Evolutionary conservation across 2,329 filamentous ascomycete species (phyloP).

Genomic region (Aspergillus neotritici): DNA sequence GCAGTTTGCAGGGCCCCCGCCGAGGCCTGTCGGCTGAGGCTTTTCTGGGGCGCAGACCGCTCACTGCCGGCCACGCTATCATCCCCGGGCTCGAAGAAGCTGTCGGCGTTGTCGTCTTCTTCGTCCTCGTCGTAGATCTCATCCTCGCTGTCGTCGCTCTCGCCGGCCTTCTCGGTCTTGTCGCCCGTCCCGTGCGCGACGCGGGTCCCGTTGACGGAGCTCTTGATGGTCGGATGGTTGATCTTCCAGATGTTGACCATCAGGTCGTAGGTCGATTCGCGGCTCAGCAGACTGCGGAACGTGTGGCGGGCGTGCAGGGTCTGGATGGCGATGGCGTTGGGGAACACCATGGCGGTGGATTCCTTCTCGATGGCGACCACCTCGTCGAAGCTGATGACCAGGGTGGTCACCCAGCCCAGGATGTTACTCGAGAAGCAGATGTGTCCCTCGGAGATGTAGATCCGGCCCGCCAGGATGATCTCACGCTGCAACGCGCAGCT

Average conservation of each 20-base stretch:
- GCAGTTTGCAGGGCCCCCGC: conserved; percentile 35
- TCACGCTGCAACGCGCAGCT: conserved; percentile 94
- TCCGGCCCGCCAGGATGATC: conserved; percentile 84
- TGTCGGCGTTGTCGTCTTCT: conserved; percentile 53
- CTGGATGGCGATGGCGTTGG: conserved; percentile 94
- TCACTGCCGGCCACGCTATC: conserved; percentile 53
- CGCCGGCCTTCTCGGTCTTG: conserved; percentile 74
- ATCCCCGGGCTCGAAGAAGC: conserved; percentile 52
- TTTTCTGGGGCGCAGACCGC: conserved; percentile 42
- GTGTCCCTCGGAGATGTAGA: conserved; percentile 96
- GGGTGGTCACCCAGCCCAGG: conserved; percentile 91
- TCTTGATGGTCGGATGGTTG: conserved; percentile 84
- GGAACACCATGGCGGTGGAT: conserved; percentile 90
- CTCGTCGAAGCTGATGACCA: conserved; percentile 98
- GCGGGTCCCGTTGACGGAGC: conserved; percentile 80
- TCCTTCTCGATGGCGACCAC: conserved; percentile 96
- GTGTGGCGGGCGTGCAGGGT: conserved; percentile 92
- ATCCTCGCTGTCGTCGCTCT: conserved; percentile 66
- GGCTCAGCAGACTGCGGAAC: conserved; percentile 89
- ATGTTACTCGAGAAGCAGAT: conserved; percentile 99
- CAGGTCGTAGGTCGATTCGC: conserved; percentile 93
- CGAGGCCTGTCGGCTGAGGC: conserved; percentile 67
- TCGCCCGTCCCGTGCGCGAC: conserved; percentile 77
- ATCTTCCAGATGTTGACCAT: conserved; percentile 99
- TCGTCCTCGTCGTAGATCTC: conserved; percentile 51